These are phyloP conservation scores for Salix arbutifolia DNA, from an alignment of 345 rosid genomes.

Conservation along the genomic window DNA sequence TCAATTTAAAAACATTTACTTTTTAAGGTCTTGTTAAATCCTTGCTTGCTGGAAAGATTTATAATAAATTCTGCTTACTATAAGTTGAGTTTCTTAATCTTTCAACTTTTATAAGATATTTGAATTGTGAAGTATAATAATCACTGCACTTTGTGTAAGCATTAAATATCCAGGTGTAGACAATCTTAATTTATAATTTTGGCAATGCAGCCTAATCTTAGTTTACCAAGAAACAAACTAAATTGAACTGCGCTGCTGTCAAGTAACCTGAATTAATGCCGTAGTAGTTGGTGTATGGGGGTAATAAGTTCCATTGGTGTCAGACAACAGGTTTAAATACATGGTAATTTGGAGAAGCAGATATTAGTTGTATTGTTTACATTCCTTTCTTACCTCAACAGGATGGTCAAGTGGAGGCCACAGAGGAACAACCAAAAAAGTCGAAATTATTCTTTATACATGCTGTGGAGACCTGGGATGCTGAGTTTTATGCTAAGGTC, in stretches of 20 bases:
- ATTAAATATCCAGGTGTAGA: not conserved
- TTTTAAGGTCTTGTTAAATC: not conserved
- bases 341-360: not conserved
- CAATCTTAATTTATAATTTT: not conserved
- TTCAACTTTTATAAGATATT: not conserved
- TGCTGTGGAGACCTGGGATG: slow-evolving; percentile 63
- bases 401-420: slow-evolving; percentile 61
- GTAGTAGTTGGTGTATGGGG: not conserved
- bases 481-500: slow-evolving; percentile 70
- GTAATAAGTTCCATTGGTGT: not conserved
- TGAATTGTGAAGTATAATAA: not conserved
- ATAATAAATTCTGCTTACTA: not conserved
- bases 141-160: not conserved
- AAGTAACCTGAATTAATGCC: not conserved
- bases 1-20: not conserved
- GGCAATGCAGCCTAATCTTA: not conserved
- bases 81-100: not conserved
- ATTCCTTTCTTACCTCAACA: slow-evolving; percentile 26
- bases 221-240: not conserved
- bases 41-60: not conserved
- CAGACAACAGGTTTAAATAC: not conserved
- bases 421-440: slow-evolving; percentile 48
- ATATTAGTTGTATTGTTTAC: not conserved
- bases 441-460: slow-evolving; percentile 42
- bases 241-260: not conserved